Conservation (phyloP, 2,329 filamentous ascomycete species). For the Ceratocystis smalleyi region DNA sequence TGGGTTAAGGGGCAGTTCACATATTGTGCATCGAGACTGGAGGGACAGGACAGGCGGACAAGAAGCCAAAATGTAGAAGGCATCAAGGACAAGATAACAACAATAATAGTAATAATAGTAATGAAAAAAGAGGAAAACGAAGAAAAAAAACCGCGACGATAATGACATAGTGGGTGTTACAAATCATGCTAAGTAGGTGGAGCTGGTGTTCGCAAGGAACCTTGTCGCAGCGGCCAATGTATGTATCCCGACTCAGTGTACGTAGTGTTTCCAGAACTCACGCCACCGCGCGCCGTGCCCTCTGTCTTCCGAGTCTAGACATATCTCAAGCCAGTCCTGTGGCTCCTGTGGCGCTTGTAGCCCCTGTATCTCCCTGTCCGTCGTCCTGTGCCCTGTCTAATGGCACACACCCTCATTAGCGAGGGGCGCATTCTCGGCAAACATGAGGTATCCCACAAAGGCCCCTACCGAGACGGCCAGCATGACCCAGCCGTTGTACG, state of each 20-base stretch:
- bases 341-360: background rate
- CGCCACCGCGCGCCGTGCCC: background rate
- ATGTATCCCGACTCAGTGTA: background rate
- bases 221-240: background rate
- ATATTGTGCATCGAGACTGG: slow-evolving; percentile 10
- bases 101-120: background rate
- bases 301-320: background rate
- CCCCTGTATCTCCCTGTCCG: background rate
- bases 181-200: background rate
- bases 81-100: background rate
- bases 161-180: background rate
- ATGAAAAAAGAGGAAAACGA: background rate
- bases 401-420: slow-evolving; percentile 87
- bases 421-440: slow-evolving; percentile 53
- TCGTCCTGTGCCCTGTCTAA: slow-evolving; percentile 28
- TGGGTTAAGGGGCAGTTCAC: slow-evolving; percentile 1
- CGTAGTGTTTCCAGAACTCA: background rate
- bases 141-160: background rate
- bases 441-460: slow-evolving; percentile 73
- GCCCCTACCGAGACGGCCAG: slow-evolving; percentile 75
- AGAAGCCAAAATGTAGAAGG: slow-evolving; percentile 16
- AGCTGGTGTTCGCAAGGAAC: background rate
- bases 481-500: slow-evolving; percentile 99
- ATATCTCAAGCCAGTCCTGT: background rate
- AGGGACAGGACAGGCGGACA: slow-evolving; percentile 1